Percentiles rank a stretch among this genome's conserved stretches.
Evolutionary conservation across 805 yeast genomes (phyloP).

Genomic region (Yarrowia bubula): DNA sequence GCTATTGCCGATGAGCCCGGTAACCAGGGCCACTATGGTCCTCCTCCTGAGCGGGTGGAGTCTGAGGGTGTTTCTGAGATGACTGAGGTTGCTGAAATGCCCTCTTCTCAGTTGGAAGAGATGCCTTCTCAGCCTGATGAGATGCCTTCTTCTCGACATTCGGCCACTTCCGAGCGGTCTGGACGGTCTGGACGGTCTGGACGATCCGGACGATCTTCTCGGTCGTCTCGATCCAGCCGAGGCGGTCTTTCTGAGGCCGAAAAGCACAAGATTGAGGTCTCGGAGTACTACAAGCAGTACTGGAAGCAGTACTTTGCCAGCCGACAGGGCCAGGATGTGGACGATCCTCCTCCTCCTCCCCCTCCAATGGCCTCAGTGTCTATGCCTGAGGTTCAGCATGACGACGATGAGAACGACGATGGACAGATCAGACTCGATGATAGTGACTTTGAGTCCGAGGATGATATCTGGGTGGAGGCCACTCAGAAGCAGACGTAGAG

Average conservation of each 20-base stretch:
- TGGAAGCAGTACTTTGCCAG: constrained; percentile 23
- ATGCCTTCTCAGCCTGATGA: background rate
- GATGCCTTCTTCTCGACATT: background rate
- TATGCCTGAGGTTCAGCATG: constrained; percentile 11
- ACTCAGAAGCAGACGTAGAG: background rate
- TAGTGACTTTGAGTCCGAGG: constrained; percentile 24
- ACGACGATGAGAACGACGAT: background rate
- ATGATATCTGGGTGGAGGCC: constrained; percentile 23
- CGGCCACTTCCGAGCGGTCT: background rate
- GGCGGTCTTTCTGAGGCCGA: constrained; percentile 2
- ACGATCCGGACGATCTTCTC: background rate
- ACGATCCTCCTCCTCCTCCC: constrained; percentile 12
- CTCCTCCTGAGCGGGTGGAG: constrained; percentile 5
- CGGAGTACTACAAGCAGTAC: constrained; percentile 26
- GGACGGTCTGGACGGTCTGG: background rate
- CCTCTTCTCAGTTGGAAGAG: background rate
- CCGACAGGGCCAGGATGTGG: background rate
- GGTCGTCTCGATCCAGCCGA: background rate
- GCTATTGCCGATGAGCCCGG: constrained; percentile 1
- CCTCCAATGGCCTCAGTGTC: background rate
- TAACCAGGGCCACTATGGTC: background rate
- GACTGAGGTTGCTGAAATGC: background rate
- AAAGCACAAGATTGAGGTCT: constrained; percentile 17
- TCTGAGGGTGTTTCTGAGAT: background rate
- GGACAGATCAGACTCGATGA: constrained; percentile 14